Evolutionary conservation across 2,329 filamentous ascomycete genomes (phyloP).

Genomic region (Venturia nashicola): DNA sequence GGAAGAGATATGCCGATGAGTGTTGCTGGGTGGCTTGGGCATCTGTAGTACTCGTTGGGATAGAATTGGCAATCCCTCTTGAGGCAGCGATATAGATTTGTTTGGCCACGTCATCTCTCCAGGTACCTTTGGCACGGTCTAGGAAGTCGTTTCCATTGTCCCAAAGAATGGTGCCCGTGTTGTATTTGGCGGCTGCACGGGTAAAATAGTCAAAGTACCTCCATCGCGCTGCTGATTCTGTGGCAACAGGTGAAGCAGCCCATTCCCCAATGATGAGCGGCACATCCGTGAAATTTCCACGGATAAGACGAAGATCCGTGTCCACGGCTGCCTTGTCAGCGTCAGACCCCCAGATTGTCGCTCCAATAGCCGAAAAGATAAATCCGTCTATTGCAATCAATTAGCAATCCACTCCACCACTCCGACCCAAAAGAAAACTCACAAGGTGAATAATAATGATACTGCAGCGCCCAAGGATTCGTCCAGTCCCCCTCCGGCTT

Average conservation of each 20-base stretch:
- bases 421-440: conserved; percentile 17
- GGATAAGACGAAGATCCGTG: conserved; percentile 38
- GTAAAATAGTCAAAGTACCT: conserved; percentile 45
- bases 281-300: conserved; percentile 42
- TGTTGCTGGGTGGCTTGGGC: conserved; percentile 30
- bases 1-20: conserved; percentile 44
- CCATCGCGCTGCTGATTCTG: conserved; percentile 45
- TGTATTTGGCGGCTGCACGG: conserved; percentile 35
- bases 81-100: conserved; percentile 36
- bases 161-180: conserved; percentile 43
- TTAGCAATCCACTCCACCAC: conserved; percentile 18
- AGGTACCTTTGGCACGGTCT: conserved; percentile 35
- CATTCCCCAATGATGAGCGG: conserved; percentile 48
- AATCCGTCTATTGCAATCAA: conserved; percentile 20
- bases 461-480: conserved; percentile 48
- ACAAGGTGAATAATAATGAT: conserved; percentile 46
- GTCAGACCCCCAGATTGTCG: conserved; percentile 46
- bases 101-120: conserved; percentile 38
- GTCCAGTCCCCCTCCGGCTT: conserved; percentile 30
- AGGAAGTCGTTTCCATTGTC: conserved; percentile 47
- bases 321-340: conserved; percentile 38
- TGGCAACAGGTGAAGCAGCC: conserved; percentile 35
- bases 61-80: conserved; percentile 33
- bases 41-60: conserved; percentile 42
- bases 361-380: conserved; percentile 39